A percentile compares a stretch with the other conserved stretches of the same genome.
These are phyloP conservation scores for Tricholoma sp. DNA, from an alignment of 768 basidiomycete genomes.

Conservation along the genomic window DNA sequence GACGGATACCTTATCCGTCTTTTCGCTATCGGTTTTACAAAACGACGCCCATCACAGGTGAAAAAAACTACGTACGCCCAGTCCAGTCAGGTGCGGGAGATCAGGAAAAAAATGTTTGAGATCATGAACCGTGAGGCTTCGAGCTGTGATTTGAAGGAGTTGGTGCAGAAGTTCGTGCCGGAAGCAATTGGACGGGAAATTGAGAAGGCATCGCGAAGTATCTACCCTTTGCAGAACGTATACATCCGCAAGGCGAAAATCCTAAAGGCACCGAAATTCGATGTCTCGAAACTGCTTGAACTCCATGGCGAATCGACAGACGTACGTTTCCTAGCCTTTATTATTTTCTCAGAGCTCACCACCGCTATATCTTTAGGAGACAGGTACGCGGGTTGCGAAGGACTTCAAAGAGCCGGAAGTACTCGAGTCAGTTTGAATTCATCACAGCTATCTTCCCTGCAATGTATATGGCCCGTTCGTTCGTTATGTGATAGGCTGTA, in stretches of 20 bases:
- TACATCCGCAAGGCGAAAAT: conserved; percentile 99
- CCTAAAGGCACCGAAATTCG: conserved; percentile 96
- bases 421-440: conserved; percentile 79
- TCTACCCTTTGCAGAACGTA: conserved; percentile 99
- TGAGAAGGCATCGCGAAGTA: conserved; percentile 93
- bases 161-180: conserved; percentile 98
- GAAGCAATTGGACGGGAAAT: conserved; percentile 99
- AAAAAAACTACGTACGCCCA: conserved; percentile 99
- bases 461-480: background rate
- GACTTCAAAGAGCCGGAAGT: conserved; percentile 99
- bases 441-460: background rate
- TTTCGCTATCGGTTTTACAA: conserved; percentile 98
- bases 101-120: conserved; percentile 99
- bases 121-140: conserved; percentile 95
- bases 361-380: conserved; percentile 54
- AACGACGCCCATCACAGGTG: conserved; percentile 93
- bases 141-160: conserved; percentile 94
- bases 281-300: conserved; percentile 92
- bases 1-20: conserved; percentile 99
- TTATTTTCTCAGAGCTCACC: conserved; percentile 6
- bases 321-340: conserved; percentile 46
- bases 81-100: conserved; percentile 91
- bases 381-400: conserved; percentile 88
- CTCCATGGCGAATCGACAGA: conserved; percentile 94
- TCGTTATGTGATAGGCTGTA: background rate